Evolutionary conservation across 2,329 filamentous ascomycete species (phyloP).

Genomic region (Intubia oerlemansii): DNA sequence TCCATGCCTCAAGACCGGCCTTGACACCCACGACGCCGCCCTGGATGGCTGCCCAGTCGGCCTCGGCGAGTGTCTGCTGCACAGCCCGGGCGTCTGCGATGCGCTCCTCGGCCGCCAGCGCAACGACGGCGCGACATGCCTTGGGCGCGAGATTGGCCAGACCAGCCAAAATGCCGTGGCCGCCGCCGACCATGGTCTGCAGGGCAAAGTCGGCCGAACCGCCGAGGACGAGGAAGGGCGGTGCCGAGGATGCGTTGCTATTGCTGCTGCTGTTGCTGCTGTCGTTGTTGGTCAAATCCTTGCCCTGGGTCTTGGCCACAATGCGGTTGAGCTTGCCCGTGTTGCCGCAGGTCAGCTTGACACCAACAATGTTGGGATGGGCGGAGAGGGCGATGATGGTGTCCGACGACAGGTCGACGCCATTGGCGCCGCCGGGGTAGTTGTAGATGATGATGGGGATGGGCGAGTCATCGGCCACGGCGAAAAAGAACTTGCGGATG

Average conservation of each 20-base stretch:
- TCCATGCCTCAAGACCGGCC: slow-evolving; percentile 41
- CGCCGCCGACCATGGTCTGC: slow-evolving; percentile 45
- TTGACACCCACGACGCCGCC: slow-evolving; percentile 54
- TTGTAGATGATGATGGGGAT: slow-evolving; percentile 51
- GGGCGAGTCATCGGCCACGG: slow-evolving; percentile 39
- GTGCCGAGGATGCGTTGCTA: no score
- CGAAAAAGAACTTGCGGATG: slow-evolving; percentile 42
- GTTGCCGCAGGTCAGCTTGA: slow-evolving; percentile 50
- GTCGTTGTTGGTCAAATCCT: slow-evolving; percentile 3
- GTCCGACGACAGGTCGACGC: slow-evolving; percentile 43
- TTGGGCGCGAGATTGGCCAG: slow-evolving; percentile 52
- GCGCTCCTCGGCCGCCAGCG: slow-evolving; percentile 36
- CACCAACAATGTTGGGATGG: slow-evolving; percentile 45
- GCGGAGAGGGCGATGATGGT: slow-evolving; percentile 34
- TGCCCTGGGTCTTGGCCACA: slow-evolving; percentile 31
- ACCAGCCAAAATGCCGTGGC: slow-evolving; percentile 50
- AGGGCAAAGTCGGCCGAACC: slow-evolving; percentile 55
- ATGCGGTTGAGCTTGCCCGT: slow-evolving; percentile 47
- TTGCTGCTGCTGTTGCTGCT: neutral
- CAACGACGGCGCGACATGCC: slow-evolving; percentile 37
- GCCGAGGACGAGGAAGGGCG: slow-evolving; percentile 45
- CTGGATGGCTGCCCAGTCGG: slow-evolving; percentile 53
- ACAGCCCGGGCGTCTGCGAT: slow-evolving; percentile 36
- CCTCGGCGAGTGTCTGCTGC: slow-evolving; percentile 43
- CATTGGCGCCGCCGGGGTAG: slow-evolving; percentile 41